Percentiles rank a stretch among this genome's conserved stretches.
These are phyloP conservation scores for Fusarium setosum DNA, from an alignment of 2,329 filamentous ascomycete species.

Conservation along the genomic window DNA sequence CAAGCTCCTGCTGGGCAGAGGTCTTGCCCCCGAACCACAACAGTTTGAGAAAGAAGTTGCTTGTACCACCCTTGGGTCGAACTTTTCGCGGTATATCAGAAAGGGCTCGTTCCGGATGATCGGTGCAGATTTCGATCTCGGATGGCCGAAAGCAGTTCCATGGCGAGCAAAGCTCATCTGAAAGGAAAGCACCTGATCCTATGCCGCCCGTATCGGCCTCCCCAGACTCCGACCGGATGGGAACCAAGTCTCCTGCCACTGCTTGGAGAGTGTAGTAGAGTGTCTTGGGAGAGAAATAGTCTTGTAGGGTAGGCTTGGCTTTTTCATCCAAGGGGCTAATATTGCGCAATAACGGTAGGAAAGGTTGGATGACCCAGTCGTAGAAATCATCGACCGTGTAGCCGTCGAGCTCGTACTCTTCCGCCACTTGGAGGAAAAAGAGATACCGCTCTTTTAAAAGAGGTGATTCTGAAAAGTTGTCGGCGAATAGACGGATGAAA, in stretches of 20 bases:
- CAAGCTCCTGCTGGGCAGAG: too few species aligned
- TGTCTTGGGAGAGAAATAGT: slow-evolving; percentile 23
- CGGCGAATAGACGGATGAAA: slow-evolving; percentile 18
- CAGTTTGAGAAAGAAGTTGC: too few species aligned
- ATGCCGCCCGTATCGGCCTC: background rate
- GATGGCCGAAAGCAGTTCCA: slow-evolving; percentile 21
- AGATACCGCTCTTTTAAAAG: slow-evolving; percentile 35
- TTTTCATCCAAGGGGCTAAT: background rate
- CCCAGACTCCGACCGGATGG: background rate
- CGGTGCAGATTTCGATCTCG: slow-evolving; percentile 2
- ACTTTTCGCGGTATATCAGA: too few species aligned
- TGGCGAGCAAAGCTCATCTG: slow-evolving; percentile 7
- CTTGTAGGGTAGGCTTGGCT: slow-evolving; percentile 7
- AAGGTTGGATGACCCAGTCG: slow-evolving; percentile 31
- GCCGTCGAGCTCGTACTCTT: slow-evolving; percentile 33
- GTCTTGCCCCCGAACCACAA: too few species aligned
- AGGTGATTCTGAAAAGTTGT: slow-evolving; percentile 33
- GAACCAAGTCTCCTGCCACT: slow-evolving; percentile 12
- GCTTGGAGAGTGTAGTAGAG: slow-evolving; percentile 19
- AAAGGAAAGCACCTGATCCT: slow-evolving; percentile 8
- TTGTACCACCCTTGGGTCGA: too few species aligned
- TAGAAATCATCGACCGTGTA: slow-evolving; percentile 39
- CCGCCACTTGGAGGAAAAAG: slow-evolving; percentile 37
- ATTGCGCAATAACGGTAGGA: background rate
- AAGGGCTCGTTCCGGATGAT: too few species aligned